Conservation (phyloP, 805 yeast species). For the Pichia occidentalis region DNA sequence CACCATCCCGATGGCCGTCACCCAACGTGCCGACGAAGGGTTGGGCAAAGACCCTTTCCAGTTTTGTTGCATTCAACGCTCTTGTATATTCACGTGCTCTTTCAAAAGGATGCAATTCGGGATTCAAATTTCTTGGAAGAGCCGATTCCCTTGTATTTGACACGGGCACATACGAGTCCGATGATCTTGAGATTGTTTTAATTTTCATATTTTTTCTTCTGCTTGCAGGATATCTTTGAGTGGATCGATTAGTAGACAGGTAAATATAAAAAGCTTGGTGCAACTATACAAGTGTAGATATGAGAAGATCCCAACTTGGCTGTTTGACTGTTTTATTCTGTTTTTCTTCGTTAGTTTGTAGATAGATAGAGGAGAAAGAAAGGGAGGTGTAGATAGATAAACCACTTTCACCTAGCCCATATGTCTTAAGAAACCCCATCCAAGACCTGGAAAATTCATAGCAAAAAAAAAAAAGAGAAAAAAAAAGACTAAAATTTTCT, state of each 20-base stretch:
- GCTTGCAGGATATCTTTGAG: background rate
- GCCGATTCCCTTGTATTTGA: slow-evolving; percentile 83
- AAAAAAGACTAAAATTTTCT: too few species aligned
- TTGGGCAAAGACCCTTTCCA: slow-evolving; percentile 95
- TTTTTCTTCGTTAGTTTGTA: too few species aligned
- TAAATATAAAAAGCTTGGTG: too few species aligned
- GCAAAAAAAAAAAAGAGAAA: too few species aligned
- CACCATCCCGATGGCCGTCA: slow-evolving; percentile 91
- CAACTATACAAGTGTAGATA: too few species aligned
- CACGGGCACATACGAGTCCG: slow-evolving; percentile 90
- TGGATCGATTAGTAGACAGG: background rate
- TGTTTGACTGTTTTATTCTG: too few species aligned
- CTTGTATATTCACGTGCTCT: slow-evolving; percentile 94
- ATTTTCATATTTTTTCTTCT: slow-evolving; percentile 50
- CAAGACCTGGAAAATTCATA: too few species aligned
- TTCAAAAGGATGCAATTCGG: slow-evolving; percentile 94
- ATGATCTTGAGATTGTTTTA: slow-evolving; percentile 80
- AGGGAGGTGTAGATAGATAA: too few species aligned
- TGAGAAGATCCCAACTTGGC: too few species aligned
- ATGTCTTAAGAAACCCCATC: too few species aligned
- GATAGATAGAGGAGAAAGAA: too few species aligned
- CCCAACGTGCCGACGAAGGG: slow-evolving; percentile 96
- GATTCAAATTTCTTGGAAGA: slow-evolving; percentile 82
- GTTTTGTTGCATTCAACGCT: slow-evolving; percentile 89
- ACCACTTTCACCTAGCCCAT: too few species aligned